Base-by-base conservation (phyloP, 163 green algal species). In the Trebouxiophyceae sp. region DNA sequence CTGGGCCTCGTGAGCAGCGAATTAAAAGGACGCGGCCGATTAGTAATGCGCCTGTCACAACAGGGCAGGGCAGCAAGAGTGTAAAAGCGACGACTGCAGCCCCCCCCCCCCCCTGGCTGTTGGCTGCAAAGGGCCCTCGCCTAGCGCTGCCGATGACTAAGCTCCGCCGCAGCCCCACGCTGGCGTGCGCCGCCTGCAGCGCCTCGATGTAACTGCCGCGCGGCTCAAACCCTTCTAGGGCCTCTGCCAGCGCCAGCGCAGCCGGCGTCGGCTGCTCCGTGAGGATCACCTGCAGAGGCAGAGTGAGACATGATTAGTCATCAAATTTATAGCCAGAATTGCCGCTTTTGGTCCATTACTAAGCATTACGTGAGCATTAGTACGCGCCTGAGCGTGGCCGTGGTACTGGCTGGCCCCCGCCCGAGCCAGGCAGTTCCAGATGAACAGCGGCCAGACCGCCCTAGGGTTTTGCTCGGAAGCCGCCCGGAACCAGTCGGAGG, bases 381-480 rank as follows among this genome's bases (percentile, higher is more conserved):
- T 54, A 20, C 26, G 39, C 26, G 77, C 70, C 60, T 83, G 76
- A 22, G 76, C 76, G 56, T 93, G 86, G 30, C 82, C 87, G 70
- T 95, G 87, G 65, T 79, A 93, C 62, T 95, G 87, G 34, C 62
- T 69, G 45, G 77, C 77, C 19, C 76, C 76, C 24, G 72, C 68
- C 54, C 86, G 63, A 0, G 77, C 66, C 55, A 89, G 61, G 59
- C 74, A 87, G 65, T 95, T 95, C 87, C 87, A 95, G 19, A 95
- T 66, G 31, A 94, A 65, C 66, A 93, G 80, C 0, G 83, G 77
- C 33, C 88, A 60, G 30, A 75, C 59, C 45, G 28, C 3, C 31
- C 33, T 24, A 45, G 32, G 33, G 2, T 31, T 24, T 23, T 0
- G 19, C 62, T 45, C 57, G 33, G 58, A 2, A 20, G 46, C 63